Evolutionary conservation across 2,329 filamentous ascomycete species (phyloP).

Genomic region (Neoarthrinium moseri): DNA sequence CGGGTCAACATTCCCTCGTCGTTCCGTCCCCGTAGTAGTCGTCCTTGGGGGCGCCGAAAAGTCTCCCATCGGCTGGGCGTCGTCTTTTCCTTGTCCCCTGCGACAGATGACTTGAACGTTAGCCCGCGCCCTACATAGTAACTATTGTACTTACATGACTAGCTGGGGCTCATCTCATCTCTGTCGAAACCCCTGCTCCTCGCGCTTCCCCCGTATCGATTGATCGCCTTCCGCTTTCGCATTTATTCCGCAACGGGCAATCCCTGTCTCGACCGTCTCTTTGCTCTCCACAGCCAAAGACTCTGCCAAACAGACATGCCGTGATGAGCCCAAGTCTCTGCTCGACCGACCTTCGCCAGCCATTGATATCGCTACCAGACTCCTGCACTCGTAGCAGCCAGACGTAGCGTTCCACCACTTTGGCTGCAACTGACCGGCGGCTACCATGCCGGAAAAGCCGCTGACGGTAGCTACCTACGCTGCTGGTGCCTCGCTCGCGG

Average conservation of each 20-base stretch:
- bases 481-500: constrained; percentile 90
- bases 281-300: constrained; percentile 4
- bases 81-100: too few relatives aligned
- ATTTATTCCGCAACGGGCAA: background rate
- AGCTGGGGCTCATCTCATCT: too few relatives aligned
- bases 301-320: background rate
- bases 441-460: constrained; percentile 74
- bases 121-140: too few relatives aligned
- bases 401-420: background rate
- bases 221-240: background rate
- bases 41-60: too few relatives aligned
- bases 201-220: too few relatives aligned
- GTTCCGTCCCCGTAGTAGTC: too few relatives aligned
- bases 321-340: background rate
- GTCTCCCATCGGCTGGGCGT: too few relatives aligned
- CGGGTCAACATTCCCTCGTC: too few relatives aligned
- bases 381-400: background rate
- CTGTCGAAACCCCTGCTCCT: too few relatives aligned
- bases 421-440: background rate
- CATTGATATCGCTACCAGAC: too few relatives aligned
- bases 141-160: too few relatives aligned
- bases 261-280: constrained; percentile 2
- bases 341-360: background rate
- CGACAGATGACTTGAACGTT: too few relatives aligned
- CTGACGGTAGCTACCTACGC: constrained; percentile 88